Evolutionary conservation across 345 rosid species (phyloP).

Genomic region (Dimocarpus longan): DNA sequence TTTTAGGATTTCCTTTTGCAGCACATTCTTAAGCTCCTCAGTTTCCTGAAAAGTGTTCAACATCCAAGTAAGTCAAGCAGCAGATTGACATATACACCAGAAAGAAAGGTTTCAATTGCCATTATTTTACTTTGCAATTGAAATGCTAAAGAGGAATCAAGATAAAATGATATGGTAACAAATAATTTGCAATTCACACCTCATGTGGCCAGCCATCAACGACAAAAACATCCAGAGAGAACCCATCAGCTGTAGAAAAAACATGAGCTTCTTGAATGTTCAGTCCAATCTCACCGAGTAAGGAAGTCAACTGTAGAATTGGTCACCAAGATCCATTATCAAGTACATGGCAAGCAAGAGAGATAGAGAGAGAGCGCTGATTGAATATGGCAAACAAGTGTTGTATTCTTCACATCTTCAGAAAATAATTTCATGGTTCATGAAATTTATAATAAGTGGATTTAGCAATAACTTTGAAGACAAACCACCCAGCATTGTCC

Average conservation of each 20-base stretch:
- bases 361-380: neutral
- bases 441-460: neutral
- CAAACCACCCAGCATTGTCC: conserved; percentile 14
- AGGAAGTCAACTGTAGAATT: conserved; percentile 67
- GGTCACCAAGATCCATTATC: conserved; percentile 19
- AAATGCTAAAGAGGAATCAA: neutral
- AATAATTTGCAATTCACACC: conserved; percentile 42
- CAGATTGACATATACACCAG: conserved; percentile 16
- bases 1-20: conserved; percentile 71
- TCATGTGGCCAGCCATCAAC: conserved; percentile 96
- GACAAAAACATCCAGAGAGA: conserved; percentile 88
- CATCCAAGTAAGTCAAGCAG: conserved; percentile 23
- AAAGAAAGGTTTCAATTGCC: conserved; percentile 14
- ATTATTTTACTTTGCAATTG: conserved; percentile 3
- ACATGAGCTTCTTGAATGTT: conserved; percentile 97
- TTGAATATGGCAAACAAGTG: conserved; percentile 2
- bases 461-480: conserved; percentile 13
- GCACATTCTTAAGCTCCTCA: conserved; percentile 64
- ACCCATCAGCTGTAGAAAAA: conserved; percentile 91
- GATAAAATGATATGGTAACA: neutral
- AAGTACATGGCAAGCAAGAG: conserved; percentile 10
- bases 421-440: conserved; percentile 12
- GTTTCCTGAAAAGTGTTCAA: conserved; percentile 57
- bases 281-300: conserved; percentile 90
- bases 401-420: conserved; percentile 1